Percentiles rank a stretch among this genome's conserved stretches.
phyloP scores from a whole-genome alignment of 2,329 filamentous ascomycete genomes.

The Geosmithia putterillii region DNA sequence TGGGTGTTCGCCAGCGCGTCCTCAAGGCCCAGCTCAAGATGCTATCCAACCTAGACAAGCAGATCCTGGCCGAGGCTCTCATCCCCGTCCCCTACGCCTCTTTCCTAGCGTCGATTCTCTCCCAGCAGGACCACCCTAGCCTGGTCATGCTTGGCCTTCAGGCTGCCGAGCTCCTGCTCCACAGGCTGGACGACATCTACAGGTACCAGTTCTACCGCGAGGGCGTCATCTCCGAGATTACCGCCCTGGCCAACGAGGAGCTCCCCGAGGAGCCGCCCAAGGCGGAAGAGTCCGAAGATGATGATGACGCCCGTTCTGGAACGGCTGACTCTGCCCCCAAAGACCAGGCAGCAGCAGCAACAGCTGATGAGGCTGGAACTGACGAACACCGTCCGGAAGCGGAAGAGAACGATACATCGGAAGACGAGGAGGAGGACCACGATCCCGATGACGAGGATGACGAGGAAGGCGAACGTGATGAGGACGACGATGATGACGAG shows the following conservation, averaged over 20 bases:
- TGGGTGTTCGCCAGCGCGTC: constrained; percentile 89
- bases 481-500: constrained; percentile 32
- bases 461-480: constrained; percentile 37
- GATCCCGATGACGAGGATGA: constrained; percentile 29
- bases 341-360: constrained; percentile 1
- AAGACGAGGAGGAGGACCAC: constrained; percentile 8
- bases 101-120: constrained; percentile 86
- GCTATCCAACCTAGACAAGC: constrained; percentile 83
- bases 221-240: constrained; percentile 85
- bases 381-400: background rate
- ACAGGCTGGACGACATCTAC: constrained; percentile 76
- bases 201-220: constrained; percentile 95
- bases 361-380: background rate
- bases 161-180: constrained; percentile 77
- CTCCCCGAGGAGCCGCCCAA: constrained; percentile 10
- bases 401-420: constrained; percentile 5
- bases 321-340: constrained; percentile 14
- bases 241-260: constrained; percentile 55
- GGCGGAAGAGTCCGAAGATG: constrained; percentile 6
- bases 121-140: constrained; percentile 83
- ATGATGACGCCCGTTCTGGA: constrained; percentile 6
- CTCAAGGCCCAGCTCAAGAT: constrained; percentile 94
- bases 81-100: constrained; percentile 88
- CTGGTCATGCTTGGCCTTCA: constrained; percentile 81
- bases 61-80: constrained; percentile 74